Evolutionary conservation across 306 rosid genomes (phyloP).

Genomic region (cucumber (Cucumis sativus)): DNA sequence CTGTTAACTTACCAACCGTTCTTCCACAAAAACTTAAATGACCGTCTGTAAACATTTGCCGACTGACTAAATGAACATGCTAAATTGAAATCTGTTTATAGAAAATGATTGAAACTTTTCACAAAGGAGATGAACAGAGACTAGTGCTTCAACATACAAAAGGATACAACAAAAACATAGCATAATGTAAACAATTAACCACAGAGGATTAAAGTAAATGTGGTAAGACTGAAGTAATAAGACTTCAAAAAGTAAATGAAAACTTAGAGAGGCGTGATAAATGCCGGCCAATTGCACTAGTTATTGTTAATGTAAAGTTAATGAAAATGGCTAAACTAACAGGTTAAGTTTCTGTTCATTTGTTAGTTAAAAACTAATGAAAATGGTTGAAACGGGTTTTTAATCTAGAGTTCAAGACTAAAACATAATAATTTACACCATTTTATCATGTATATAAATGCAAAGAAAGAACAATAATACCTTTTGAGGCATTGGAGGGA

Average conservation of each 20-base stretch:
- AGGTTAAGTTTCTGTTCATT: not conserved
- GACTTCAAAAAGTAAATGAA: too few relatives aligned
- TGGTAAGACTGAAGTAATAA: too few relatives aligned
- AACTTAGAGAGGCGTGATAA: too few relatives aligned
- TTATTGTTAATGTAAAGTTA: too few relatives aligned
- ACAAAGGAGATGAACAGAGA: too few relatives aligned
- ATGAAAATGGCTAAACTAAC: not conserved
- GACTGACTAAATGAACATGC: not conserved
- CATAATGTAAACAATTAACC: too few relatives aligned
- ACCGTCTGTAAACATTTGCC: not conserved
- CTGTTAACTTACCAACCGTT: not conserved
- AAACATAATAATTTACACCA: not conserved
- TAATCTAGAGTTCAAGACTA: not conserved
- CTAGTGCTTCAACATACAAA: too few relatives aligned
- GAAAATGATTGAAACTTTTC: too few relatives aligned
- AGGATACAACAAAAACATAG: too few relatives aligned
- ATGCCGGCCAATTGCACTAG: too few relatives aligned
- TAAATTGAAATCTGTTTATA: not conserved
- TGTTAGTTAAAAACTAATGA: not conserved
- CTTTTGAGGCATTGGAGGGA: constrained; percentile 93
- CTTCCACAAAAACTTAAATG: not conserved
- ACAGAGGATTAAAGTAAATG: too few relatives aligned
- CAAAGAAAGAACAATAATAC: constrained; percentile 15
- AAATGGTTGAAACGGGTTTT: not conserved
- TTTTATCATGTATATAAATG: not conserved